Evolutionary conservation across 2,329 filamentous ascomycete genomes (phyloP), one percentile per base, ranked within the genome.

Genomic region (Penicillium griseofulvum): DNA sequence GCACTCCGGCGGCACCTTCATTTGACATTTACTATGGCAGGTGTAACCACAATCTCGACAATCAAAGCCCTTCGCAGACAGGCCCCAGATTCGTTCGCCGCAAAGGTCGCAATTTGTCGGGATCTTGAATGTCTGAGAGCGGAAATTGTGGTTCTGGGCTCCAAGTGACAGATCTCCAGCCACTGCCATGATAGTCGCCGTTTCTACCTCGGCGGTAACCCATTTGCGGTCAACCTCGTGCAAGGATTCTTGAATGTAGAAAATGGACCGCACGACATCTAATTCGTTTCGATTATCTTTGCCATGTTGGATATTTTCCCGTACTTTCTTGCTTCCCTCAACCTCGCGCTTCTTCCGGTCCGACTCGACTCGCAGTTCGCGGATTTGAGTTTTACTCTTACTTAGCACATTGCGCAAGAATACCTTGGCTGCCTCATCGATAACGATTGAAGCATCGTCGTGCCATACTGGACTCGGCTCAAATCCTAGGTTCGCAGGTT

Each of bases 61-160:
- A 71, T 96, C 92, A 69, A 96, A 95, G 0, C 94, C 94, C 76
- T 99, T 99, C 36, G 94, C 93, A 29, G 91, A 96, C 38, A 99
- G 75, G 0, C 94, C 94, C 94, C 94, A 99, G 71, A 99, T 96
- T 28, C 94, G 85, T 70, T 99, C 94, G 17, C 92, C 92, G 66
- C 94, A 99, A 12, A 97, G 82, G 73, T 99, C 94, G 76, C 94
- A 99, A 71, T 97, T 97, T 5, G 94, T 99, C 0, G 95, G 95
- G 57, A 99, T 96, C 74, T 97, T 97, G 81, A 97, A 99, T 0
- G 94, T 97, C 70, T 97, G 91, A n/a, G 90, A 87, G 75, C 96
- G 96, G 82, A 99, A 99, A 68, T 96, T 94, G 78, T 99, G 94
- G 68, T 92, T 96, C 71, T 91, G 91, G 11, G 92, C 92, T 17